phyloP scores from a whole-genome alignment of 495 filamentous ascomycete species.

The Tuber borchii region DNA sequence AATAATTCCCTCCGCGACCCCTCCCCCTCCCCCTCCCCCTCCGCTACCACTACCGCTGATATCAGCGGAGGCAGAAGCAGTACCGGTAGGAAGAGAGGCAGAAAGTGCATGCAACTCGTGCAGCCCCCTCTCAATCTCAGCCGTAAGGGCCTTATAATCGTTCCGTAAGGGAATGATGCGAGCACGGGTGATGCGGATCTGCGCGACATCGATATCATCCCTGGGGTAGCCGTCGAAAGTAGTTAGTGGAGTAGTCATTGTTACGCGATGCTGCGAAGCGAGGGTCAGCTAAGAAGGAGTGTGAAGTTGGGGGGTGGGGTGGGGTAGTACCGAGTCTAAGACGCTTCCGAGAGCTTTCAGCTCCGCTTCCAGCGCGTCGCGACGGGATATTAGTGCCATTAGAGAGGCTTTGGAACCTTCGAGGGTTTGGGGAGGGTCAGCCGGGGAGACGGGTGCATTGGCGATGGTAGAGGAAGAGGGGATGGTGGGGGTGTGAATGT shows the following conservation, averaged over 20 bases:
- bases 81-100: conserved; percentile 37
- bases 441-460: conserved; percentile 31
- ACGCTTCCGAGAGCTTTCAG: conserved; percentile 76
- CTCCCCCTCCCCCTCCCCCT: background rate
- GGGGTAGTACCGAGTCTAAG: conserved; percentile 65
- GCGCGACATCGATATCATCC: conserved; percentile 88
- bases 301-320: background rate
- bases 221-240: conserved; percentile 91
- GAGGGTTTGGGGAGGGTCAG: conserved; percentile 5
- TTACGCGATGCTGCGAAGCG: conserved; percentile 69
- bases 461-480: background rate
- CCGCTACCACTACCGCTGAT: background rate
- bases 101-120: conserved; percentile 66
- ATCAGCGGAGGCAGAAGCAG: conserved; percentile 18
- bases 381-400: conserved; percentile 59
- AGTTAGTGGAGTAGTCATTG: conserved; percentile 81
- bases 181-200: conserved; percentile 85
- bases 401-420: background rate
- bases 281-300: conserved; percentile 10
- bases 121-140: conserved; percentile 67
- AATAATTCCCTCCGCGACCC: conserved; percentile 44
- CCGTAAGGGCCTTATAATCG: conserved; percentile 88
- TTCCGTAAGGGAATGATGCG: conserved; percentile 85
- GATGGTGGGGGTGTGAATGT: conserved; percentile 38
- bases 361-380: conserved; percentile 76